Base-by-base conservation (phyloP, 768 basidiomycete species). In the Omphalotus guepiniiformis region DNA sequence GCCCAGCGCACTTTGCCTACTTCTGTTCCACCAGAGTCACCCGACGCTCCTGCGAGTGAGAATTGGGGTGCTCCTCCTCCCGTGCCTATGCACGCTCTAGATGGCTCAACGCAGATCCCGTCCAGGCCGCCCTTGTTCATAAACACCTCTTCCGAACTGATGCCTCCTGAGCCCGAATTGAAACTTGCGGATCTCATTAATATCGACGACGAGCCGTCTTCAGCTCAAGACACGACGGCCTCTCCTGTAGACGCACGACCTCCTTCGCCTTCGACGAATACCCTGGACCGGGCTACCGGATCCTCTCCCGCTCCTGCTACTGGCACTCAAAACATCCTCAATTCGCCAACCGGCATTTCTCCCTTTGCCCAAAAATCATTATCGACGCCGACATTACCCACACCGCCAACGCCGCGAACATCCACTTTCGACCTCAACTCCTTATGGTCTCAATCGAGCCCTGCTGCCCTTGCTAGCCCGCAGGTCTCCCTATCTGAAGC, bases 131-230 rank as follows among this genome's bases (percentile, higher is more conserved):
- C 40, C 8, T 32, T 63, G 42, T 66, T 58, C 55, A 51, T 64
- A 36, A 65, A 63, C 46, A 57, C 74, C 1, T 51, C 65, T 15
- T 64, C 76, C 26, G 79, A 80, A 51, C 59, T 66, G 47, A 58
- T 50, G 34, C 44, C 58, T 23, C 52, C 65, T 16, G 85, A 85
- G 60, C 78, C 77, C 26, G 85, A 88, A 64, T 59, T 88, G 42
- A 83, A 87, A 56, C 75, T 88, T 16, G 78, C 79, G 30, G 86
- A 88, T 61, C 68, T 88, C 53, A 87, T 88, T 51, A 86, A 88
- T 61, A 77, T 88, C 52, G 86, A 88, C 52, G 85, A 86, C 40
- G 83, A 83, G 47, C 62, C 68, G 16, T 48, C 60, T 36, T 57
- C 62, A 15, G 27, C 50, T 38, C 46, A 57, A 9, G 50, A 56